Conservation (phyloP, 805 yeast species). For the Candida sakaeoensis region DNA sequence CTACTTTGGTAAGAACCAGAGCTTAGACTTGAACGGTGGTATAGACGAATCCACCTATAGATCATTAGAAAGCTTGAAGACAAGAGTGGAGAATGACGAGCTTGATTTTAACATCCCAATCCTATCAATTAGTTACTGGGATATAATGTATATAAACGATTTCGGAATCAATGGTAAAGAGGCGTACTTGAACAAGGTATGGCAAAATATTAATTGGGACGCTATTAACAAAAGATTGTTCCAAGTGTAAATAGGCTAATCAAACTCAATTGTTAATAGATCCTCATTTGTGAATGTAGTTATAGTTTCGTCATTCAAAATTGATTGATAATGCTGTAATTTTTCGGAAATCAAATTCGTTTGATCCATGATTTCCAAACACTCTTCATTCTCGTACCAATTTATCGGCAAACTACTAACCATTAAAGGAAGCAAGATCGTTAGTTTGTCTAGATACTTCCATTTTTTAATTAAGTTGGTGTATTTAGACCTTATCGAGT, state of each 20-base stretch:
- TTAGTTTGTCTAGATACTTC: conserved; percentile 17
- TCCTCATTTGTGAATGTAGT: conserved; percentile 16
- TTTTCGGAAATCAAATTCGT: conserved; percentile 22
- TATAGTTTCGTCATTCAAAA: conserved; percentile 16
- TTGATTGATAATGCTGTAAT: conserved; percentile 16
- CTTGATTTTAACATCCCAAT: conserved; percentile 70
- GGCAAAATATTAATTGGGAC: conserved; percentile 84
- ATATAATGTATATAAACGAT: conserved; percentile 79
- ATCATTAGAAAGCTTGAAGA: conserved; percentile 39
- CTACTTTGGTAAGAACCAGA: conserved; percentile 63
- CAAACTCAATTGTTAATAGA: conserved; percentile 20
- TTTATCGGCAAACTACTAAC: conserved; percentile 30
- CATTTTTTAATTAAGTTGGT: conserved; percentile 16
- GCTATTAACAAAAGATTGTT: conserved; percentile 54
- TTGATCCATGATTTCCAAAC: conserved; percentile 23
- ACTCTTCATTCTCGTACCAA: conserved; percentile 32
- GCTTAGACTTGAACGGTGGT: conserved; percentile 73
- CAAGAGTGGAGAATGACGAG: conserved; percentile 36
- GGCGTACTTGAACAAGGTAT: conserved; percentile 66
- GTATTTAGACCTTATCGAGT: conserved; percentile 2
- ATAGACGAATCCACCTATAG: conserved; percentile 53
- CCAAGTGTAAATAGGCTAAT: conserved; percentile 22
- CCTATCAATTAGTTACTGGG: conserved; percentile 82
- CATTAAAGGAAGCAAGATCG: conserved; percentile 31
- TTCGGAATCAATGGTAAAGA: conserved; percentile 77